A percentile compares a stretch with the other conserved stretches of the same genome.
phyloP scores from a whole-genome alignment of 495 filamentous ascomycete genomes.

The Aspergillus homomorphus region DNA sequence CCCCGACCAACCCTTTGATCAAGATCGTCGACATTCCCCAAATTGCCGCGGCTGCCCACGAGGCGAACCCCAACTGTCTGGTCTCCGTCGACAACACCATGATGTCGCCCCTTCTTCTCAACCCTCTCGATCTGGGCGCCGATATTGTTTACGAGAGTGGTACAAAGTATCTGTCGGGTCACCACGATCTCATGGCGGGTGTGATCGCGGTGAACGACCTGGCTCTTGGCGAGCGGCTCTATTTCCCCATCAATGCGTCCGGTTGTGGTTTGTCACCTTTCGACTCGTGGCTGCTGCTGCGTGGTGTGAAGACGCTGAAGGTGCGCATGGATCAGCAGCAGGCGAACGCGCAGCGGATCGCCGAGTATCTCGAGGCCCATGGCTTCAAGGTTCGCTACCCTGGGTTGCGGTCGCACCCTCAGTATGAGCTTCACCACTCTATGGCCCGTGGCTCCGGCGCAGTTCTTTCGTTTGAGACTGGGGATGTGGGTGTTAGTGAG shows the following conservation, averaged over 20 bases:
- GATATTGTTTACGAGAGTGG: constrained; percentile 97
- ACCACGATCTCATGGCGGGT: constrained; percentile 98
- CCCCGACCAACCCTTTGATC: constrained; percentile 95
- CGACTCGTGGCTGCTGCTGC: constrained; percentile 91
- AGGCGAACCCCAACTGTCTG: constrained; percentile 72
- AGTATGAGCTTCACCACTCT: constrained; percentile 92
- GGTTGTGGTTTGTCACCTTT: constrained; percentile 93
- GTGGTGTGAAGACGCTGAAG: constrained; percentile 91
- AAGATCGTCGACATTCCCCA: constrained; percentile 90
- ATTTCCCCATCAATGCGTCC: constrained; percentile 92
- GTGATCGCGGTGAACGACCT: constrained; percentile 86
- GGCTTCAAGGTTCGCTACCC: constrained; percentile 96
- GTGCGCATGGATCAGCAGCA: constrained; percentile 99
- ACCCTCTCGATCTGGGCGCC: constrained; percentile 88
- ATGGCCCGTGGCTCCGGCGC: constrained; percentile 93
- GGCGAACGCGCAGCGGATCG: constrained; percentile 82
- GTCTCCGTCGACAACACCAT: constrained; percentile 98
- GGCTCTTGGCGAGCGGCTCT: constrained; percentile 80
- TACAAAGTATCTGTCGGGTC: constrained; percentile 95
- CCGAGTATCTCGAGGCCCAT: constrained; percentile 83
- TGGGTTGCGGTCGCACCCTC: constrained; percentile 87
- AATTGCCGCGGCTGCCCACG: constrained; percentile 73
- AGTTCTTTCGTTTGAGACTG: constrained; percentile 94
- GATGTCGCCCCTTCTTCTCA: constrained; percentile 89
- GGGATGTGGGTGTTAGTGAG: constrained; percentile 75